Evolutionary conservation across 495 filamentous ascomycete genomes (phyloP).

Genomic region (Podospora australis): DNA sequence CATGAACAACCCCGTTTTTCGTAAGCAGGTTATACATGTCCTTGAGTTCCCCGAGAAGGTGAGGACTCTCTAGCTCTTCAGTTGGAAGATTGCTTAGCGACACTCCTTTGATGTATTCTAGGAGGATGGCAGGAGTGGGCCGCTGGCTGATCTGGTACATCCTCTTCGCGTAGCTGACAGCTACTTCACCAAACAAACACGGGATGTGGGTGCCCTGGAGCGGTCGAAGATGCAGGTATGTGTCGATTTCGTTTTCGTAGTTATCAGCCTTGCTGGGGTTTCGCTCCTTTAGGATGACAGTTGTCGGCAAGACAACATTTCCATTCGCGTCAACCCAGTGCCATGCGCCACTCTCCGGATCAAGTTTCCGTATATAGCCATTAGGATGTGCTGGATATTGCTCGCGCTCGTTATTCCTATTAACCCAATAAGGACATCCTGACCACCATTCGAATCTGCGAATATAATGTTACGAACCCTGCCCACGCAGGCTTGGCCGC

Average conservation of each 20-base stretch:
- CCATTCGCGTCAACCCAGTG: neutral
- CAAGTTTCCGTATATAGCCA: conserved; percentile 4
- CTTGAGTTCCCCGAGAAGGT: conserved; percentile 2
- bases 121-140: conserved; percentile 6
- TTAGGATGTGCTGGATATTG: neutral
- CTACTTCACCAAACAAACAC: conserved; percentile 4
- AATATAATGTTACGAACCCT: too few species aligned
- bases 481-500: too few species aligned
- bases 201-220: conserved; percentile 8
- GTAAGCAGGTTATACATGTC: conserved; percentile 4
- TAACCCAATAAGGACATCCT: neutral
- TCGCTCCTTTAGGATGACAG: conserved; percentile 9
- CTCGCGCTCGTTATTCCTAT: neutral
- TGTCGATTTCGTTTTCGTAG: conserved; percentile 6
- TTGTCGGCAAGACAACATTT: conserved; percentile 9
- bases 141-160: conserved; percentile 9
- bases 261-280: conserved; percentile 2
- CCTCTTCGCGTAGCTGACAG: neutral
- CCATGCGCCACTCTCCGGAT: neutral
- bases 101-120: conserved; percentile 7
- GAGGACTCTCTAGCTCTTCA: conserved; percentile 5
- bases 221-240: conserved; percentile 3
- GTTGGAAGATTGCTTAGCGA: conserved; percentile 4
- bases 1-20: conserved; percentile 9
- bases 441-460: neutral